A percentile compares a stretch with the other conserved stretches of the same genome.
These are phyloP conservation scores for Saccharum spontaneum DNA, from an alignment of 176 grass and related monocot species.

Conservation along the genomic window DNA sequence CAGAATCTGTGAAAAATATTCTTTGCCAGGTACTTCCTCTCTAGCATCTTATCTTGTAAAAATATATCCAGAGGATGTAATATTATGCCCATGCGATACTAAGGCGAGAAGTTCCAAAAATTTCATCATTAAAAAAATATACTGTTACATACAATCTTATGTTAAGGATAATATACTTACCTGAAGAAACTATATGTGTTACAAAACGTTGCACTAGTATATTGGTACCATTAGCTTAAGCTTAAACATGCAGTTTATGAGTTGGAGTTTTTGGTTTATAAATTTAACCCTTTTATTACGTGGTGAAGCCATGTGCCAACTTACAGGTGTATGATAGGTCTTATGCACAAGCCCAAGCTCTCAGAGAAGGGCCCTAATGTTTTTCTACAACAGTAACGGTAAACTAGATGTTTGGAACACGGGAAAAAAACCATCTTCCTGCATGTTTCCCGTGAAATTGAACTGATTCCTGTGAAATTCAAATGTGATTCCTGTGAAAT, in stretches of 20 bases:
- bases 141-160: not conserved
- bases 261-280: not conserved
- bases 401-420: not conserved
- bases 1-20: constrained; percentile 89
- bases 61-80: not conserved
- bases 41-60: not conserved
- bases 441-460: no score
- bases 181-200: not conserved
- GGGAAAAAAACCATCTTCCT: no score
- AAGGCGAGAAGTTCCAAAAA: not conserved
- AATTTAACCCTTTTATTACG: not conserved
- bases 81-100: not conserved
- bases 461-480: no score
- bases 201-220: constrained; percentile 13
- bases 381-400: not conserved
- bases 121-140: not conserved
- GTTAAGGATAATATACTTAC: not conserved
- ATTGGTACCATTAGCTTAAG: constrained; percentile 10
- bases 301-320: not conserved
- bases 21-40: constrained; percentile 74
- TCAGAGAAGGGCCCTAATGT: not conserved
- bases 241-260: not conserved
- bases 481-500: no score
- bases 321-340: not conserved
- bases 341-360: constrained; percentile 7